phyloP scores from a whole-genome alignment of 352 stramenopile species.

The Pelagophyceae sp. region DNA sequence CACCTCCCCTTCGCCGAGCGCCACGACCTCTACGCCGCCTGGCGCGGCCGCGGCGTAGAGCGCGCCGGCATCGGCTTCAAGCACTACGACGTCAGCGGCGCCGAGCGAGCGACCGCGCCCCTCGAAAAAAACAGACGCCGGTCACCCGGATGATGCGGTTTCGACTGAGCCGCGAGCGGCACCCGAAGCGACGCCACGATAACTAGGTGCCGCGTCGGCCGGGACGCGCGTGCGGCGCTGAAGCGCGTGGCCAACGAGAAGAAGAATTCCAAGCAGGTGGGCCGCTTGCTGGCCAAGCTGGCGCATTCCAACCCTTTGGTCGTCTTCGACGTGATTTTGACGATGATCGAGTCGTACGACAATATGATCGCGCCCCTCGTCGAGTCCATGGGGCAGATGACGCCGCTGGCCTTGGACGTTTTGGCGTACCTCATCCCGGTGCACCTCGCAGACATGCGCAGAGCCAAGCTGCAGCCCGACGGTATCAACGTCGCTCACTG shows the following conservation, averaged over 20 bases:
- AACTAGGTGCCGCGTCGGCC: not conserved
- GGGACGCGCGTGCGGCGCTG: not conserved
- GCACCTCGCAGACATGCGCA: constrained; percentile 55
- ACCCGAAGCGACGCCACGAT: no score
- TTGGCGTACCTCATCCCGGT: constrained; percentile 81
- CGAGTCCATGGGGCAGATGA: constrained; percentile 85
- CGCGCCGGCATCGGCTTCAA: not conserved
- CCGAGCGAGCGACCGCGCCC: no score
- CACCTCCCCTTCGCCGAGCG: not conserved
- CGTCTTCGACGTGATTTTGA: constrained; percentile 83
- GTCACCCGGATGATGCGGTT: no score
- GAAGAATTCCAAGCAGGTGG: constrained; percentile 17
- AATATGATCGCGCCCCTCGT: constrained; percentile 91
- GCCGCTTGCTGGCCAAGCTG: constrained; percentile 53
- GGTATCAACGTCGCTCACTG: constrained; percentile 21
- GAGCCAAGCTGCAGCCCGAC: constrained; percentile 18
- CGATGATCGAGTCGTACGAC: constrained; percentile 91
- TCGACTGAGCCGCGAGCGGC: no score
- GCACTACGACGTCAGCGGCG: not conserved
- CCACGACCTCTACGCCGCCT: not conserved
- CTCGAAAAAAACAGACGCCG: no score
- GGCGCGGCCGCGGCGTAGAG: constrained; percentile 8
- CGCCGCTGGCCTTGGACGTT: constrained; percentile 80
- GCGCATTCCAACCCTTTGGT: constrained; percentile 83
- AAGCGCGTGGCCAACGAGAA: constrained; percentile 19